phyloP scores from a whole-genome alignment of 1,139 yeast species.

The Hyphopichia buzzinii region DNA sequence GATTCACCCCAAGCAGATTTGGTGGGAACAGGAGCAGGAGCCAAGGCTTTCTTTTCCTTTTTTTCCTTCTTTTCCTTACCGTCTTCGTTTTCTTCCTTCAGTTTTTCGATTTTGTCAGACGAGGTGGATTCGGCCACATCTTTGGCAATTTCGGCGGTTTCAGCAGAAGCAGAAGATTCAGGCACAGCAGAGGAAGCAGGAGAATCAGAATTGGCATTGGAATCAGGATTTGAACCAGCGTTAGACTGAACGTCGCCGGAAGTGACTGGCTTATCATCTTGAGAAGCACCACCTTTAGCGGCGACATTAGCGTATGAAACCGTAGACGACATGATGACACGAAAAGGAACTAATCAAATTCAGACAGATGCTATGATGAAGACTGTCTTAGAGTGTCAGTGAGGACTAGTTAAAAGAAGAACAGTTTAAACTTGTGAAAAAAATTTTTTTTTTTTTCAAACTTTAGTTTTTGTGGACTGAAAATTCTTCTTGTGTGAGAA shows the following conservation, averaged over 20 bases:
- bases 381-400: not conserved
- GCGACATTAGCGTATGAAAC: slow-evolving; percentile 5
- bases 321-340: slow-evolving; percentile 1
- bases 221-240: not conserved
- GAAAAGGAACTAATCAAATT: not conserved
- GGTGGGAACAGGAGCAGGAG: slow-evolving; percentile 78
- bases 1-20: slow-evolving; percentile 68
- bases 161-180: slow-evolving; percentile 1
- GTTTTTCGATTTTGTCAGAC: not conserved
- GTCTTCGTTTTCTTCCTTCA: not conserved
- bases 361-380: not conserved
- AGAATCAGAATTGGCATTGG: not conserved
- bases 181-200: not conserved
- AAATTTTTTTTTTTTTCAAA: too few species aligned
- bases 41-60: slow-evolving; percentile 44
- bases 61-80: slow-evolving; percentile 8
- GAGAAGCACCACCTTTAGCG: slow-evolving; percentile 4
- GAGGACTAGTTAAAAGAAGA: not conserved
- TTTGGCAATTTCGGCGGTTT: not conserved
- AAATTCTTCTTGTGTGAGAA: not conserved
- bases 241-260: not conserved
- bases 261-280: not conserved
- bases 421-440: not conserved
- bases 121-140: not conserved
- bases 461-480: not conserved